These are phyloP conservation scores for Diatrype stigma DNA, from an alignment of 2,329 filamentous ascomycete species.

Conservation along the genomic window DNA sequence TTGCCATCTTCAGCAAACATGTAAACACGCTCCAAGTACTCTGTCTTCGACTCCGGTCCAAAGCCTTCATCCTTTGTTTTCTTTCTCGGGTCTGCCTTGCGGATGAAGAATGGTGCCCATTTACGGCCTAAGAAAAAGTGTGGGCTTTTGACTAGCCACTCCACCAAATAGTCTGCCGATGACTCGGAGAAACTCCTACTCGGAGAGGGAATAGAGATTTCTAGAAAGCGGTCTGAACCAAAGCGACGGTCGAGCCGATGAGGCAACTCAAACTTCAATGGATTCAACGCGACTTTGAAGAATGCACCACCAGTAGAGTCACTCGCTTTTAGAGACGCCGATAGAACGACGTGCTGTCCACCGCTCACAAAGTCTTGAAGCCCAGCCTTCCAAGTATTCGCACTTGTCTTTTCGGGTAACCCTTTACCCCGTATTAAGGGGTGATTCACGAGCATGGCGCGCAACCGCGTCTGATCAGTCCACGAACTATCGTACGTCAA, in stretches of 20 bases:
- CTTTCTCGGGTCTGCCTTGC: conserved; percentile 33
- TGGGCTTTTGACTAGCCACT: conserved; percentile 34
- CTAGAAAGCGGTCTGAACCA: conserved; percentile 55
- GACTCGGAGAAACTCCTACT: conserved; percentile 25
- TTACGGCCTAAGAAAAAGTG: conserved; percentile 43
- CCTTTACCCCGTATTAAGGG: conserved; percentile 37
- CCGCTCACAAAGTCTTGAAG: conserved; percentile 31
- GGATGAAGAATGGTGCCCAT: conserved; percentile 46
- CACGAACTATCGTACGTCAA: conserved; percentile 36
- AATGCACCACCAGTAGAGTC: conserved; percentile 31
- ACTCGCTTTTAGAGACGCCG: conserved; percentile 37
- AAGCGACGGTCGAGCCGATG: conserved; percentile 53
- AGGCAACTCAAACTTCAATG: conserved; percentile 43
- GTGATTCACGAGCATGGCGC: conserved; percentile 35
- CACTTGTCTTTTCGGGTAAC: conserved; percentile 44
- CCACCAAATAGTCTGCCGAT: conserved; percentile 29
- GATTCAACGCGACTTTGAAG: conserved; percentile 43
- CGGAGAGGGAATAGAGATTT: conserved; percentile 35
- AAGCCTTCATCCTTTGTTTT: conserved; percentile 29
- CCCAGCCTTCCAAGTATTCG: conserved; percentile 43
- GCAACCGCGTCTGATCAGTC: conserved; percentile 41
- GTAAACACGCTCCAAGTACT: conserved; percentile 40
- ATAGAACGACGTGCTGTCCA: conserved; percentile 38
- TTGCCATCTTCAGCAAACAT: conserved; percentile 53
- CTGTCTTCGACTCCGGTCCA: conserved; percentile 24